These are phyloP conservation scores for Cyphellophora europaea DNA, from an alignment of 2,329 filamentous ascomycete genomes.

Conservation along the genomic window DNA sequence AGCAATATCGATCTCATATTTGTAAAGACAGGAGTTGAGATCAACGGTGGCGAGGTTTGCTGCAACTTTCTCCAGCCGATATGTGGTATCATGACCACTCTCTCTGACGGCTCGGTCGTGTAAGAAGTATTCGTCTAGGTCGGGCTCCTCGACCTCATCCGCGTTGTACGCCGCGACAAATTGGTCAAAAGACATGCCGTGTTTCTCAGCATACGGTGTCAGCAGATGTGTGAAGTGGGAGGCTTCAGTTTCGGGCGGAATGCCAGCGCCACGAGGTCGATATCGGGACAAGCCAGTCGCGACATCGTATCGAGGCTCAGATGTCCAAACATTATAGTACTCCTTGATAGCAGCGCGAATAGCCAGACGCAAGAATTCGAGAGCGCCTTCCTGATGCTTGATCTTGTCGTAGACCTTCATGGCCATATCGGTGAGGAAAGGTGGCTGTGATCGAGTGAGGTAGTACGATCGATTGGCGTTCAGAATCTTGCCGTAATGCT, in stretches of 20 bases:
- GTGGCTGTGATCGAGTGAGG: constrained; percentile 84
- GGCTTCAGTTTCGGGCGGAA: constrained; percentile 85
- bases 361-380: constrained; percentile 70
- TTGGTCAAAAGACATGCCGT: constrained; percentile 70
- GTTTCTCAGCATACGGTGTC: constrained; percentile 71
- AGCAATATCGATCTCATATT: constrained; percentile 92
- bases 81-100: constrained; percentile 93
- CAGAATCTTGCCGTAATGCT: constrained; percentile 96
- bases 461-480: constrained; percentile 98
- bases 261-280: constrained; percentile 70
- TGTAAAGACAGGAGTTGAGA: constrained; percentile 88
- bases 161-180: constrained; percentile 87
- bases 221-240: constrained; percentile 79
- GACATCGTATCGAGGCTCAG: constrained; percentile 66
- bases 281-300: constrained; percentile 76
- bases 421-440: constrained; percentile 96
- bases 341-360: constrained; percentile 94
- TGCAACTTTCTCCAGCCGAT: constrained; percentile 79
- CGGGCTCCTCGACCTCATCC: constrained; percentile 66
- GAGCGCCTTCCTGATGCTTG: constrained; percentile 68
- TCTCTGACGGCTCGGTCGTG: constrained; percentile 94
- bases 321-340: constrained; percentile 82
- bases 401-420: constrained; percentile 89
- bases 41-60: constrained; percentile 89
- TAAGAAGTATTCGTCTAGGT: constrained; percentile 89